Evolutionary conservation across 345 rosid genomes (phyloP), one percentile per base, ranked within the genome.

Genomic region (Passiflora organensis): DNA sequence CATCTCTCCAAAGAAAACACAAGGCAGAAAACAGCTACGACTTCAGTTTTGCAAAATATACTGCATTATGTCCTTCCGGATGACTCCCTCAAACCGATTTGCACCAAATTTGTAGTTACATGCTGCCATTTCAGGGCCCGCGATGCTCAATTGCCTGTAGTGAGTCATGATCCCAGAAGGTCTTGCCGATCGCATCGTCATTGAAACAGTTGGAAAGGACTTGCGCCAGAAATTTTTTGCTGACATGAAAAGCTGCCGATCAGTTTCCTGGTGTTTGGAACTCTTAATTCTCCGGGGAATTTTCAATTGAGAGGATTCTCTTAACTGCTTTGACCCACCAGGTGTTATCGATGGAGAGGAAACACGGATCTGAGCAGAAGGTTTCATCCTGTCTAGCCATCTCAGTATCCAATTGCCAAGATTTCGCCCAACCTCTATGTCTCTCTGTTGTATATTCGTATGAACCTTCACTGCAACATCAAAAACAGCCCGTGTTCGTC

Each of bases 391-490:
- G 64, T 89, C 86, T 22, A 93, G 91, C 84, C 84, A 84, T 36
- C 87, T 85, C 28, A 89, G 80, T 48, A 93, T 81, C 89, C 96
- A 66, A 78, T 93, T 93, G 22, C 99, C 95, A 2, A 89, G 63
- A 64, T 81, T 86, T 55, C 87, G 63, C 60, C 99, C 99, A 38
- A 93, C 91, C 76, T 82, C 86, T 53, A 89, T 65, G 72, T 93
- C 96, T 69, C 99, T 78, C 13, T 82, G 66, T 53, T 93, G 96
- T 64, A 93, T 78, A 51, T 77, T 86, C 69, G 41, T 67, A 64
- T 89, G 96, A 65, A 84, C 83, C 13, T 47, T 64, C 48, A 88
- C 66, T 1, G 91, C 95, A 54, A 81, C 64, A 58, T 89, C 83
- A 48, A 86, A 93, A 45, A 72, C 57, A 42, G 63, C 44, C 12